Base-by-base conservation (phyloP, 1,139 yeast species). In the Zygoascus hellenicus region DNA sequence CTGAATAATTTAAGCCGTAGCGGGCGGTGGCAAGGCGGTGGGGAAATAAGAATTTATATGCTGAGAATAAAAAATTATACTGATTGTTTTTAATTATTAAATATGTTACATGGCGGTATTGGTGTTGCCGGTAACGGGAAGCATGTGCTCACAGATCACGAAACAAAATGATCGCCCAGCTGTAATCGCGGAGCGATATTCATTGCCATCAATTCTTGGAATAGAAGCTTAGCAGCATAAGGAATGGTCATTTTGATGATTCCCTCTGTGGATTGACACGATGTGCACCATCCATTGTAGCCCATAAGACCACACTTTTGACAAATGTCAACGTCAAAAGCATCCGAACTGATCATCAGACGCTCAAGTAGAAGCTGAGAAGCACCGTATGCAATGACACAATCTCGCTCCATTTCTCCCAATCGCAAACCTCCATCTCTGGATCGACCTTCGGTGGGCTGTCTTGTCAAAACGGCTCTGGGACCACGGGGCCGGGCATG, bases 401-500 rank as follows among this genome's bases (percentile, higher is more conserved):
- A 92, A 74, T 92, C 99, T 71, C 98, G 84, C 69, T 92, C 99
- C 99, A 92, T 92, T 71, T 92, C 99, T 59, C 99, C 99, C 67
- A 92, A 77, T 72, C 99, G 84, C 62, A 92, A 77, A 62, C 99
- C 99, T 77, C 99, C 99, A 69, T 92, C 99, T 68, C 98, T 80
- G 1, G 97, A 88, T 69, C 99, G 80, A 77, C 99, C 99, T 69
- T 92, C 99, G 0, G 97, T 92, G 10, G 99, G 99, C 69, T 92
- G 99, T 68, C 99, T 82, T 2, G 99, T 92, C 54, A 92, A 75
- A 16, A 94, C 98, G 0, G 98, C 98, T 58, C 97, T 80, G 48
- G 99, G 99, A 51, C 99, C 99, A 66, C 98, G 80, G 2, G 98
- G 97, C 75, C 99, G 85, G 0, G 98, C 98, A 63, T 92, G 99